Base-by-base conservation (phyloP, 2,329 filamentous ascomycete species). In the Trichoderma guizhouense region DNA sequence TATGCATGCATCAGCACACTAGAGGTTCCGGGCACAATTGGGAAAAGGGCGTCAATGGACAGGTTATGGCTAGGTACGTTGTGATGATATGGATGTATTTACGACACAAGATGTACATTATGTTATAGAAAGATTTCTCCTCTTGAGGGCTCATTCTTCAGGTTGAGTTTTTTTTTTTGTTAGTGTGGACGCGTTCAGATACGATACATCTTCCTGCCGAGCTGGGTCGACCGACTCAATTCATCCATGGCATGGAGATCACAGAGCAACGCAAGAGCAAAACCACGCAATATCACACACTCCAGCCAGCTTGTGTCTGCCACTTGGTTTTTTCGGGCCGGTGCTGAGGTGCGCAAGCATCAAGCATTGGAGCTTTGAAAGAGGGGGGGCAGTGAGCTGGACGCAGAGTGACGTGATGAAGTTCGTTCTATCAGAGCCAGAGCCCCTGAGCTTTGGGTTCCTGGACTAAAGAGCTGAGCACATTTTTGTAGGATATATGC, bases 401-500 rank as follows among this genome's bases (percentile, higher is more conserved):
- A 53, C 24, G 73, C 73, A 70, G 76, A 77, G 43, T 63, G 77
- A 74, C 74, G 71, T 76, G 68, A 72, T 55, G 53, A 66, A 67
- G 84, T 85, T 88, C 87, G 85, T 86, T 88, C 85, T 88, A 83
- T 89, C 88, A 90, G 88, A 90, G 82, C 87, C 85, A 85, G 81
- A 83, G 83, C 85, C 84, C 84, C 82, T 85, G 82, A 88, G 84
- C 80, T 79, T 86, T 89, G 86, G 87, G 85, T 84, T 82, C 82
- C 82, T 83, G 87, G 88, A 89, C 88, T 90, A 90, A 88, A 86
- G 84, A 85, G 34, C 14, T 36, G 34, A 36, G 34, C 14, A 36
- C 34, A 36, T 36, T 36, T 36, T 14, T 36, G 34, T 36, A 21
- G 8, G 71, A 39, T 21, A 9, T 51, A 60, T 34, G 24, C 15